Base-by-base conservation (phyloP, 164 flowering plant genomes). In the Aristolochia contorta region DNA sequence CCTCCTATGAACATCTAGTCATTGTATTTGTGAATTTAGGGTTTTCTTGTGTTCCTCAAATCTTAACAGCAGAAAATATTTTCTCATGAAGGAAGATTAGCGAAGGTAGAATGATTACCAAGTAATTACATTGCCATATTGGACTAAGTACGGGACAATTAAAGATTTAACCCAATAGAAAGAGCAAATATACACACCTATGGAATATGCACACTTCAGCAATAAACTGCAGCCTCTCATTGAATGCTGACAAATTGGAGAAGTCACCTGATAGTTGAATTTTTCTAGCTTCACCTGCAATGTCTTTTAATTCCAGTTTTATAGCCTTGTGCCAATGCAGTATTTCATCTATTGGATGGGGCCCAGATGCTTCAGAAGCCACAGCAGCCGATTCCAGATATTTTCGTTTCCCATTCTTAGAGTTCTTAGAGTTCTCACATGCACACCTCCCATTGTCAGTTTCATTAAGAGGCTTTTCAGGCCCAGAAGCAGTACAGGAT, bases 151-250 rank as follows among this genome's bases (percentile, higher is more conserved):
- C 10, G 7, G 10, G 10, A 37, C 5, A 37, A 37, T 37, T 1
- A 37, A 37, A 37, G 9, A 37, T 37, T 37, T 37, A 10, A 37
- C 43, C 10, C 1, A 10, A 19, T 33, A 56, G 32, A 58, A 37
- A 16, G 43, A 12, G 27, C 16, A 41, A 0, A 10, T 5, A 58
- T 10, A 37, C 41, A 43, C 25, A 92, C 98, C 98, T 89, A 72
- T 92, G 98, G 66, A 84, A 92, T 50, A 92, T 87, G 75, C 96
- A 92, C 16, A 92, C 95, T 71, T 92, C 96, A 0, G 98, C 91
- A 68, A 89, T 87, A 71, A 92, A 92, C 45, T 87, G 89, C 64
- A 92, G 76, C 73, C 91, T 84, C 73, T 80, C 74, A 68, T 84
- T 85, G 68, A 92, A 87, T 14, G 80, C 72, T 66, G 87, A 75